phyloP scores from a whole-genome alignment of 495 filamentous ascomycete genomes.

The Annulohypoxylon stygium region DNA sequence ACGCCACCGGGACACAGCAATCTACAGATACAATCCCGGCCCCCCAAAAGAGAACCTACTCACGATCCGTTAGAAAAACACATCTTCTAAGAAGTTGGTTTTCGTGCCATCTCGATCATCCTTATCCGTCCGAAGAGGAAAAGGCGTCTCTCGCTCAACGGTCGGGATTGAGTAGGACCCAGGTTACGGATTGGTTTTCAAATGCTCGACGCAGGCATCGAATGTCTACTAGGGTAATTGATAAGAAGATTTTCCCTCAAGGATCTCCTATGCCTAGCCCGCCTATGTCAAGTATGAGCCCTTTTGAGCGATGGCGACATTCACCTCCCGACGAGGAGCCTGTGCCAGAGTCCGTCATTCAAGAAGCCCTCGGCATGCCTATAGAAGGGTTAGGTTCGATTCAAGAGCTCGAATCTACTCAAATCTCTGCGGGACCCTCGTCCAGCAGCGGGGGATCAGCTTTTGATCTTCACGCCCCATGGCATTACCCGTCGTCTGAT shows the following conservation, averaged over 20 bases:
- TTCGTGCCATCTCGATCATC: slow-evolving; percentile 30
- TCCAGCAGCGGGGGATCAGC: slow-evolving; percentile 12
- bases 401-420: background rate
- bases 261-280: slow-evolving; percentile 40
- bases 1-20: background rate
- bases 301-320: slow-evolving; percentile 42
- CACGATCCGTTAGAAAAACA: slow-evolving; percentile 27
- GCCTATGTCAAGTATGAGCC: slow-evolving; percentile 32
- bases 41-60: background rate
- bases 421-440: background rate
- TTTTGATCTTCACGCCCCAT: background rate
- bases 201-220: slow-evolving; percentile 38
- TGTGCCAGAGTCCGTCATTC: slow-evolving; percentile 9
- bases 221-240: slow-evolving; percentile 1
- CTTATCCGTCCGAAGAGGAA: slow-evolving; percentile 30
- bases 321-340: slow-evolving; percentile 40
- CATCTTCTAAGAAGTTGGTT: slow-evolving; percentile 32
- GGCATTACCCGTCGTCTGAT: slow-evolving; percentile 23
- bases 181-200: slow-evolving; percentile 37
- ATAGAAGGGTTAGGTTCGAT: background rate
- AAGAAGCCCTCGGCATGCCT: slow-evolving; percentile 14
- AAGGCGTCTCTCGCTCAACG: slow-evolving; percentile 26
- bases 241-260: slow-evolving; percentile 23
- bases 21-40: background rate
- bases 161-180: slow-evolving; percentile 34